Conservation (phyloP, 2,329 filamentous ascomycete genomes). For the Curvularia verruculosa region DNA sequence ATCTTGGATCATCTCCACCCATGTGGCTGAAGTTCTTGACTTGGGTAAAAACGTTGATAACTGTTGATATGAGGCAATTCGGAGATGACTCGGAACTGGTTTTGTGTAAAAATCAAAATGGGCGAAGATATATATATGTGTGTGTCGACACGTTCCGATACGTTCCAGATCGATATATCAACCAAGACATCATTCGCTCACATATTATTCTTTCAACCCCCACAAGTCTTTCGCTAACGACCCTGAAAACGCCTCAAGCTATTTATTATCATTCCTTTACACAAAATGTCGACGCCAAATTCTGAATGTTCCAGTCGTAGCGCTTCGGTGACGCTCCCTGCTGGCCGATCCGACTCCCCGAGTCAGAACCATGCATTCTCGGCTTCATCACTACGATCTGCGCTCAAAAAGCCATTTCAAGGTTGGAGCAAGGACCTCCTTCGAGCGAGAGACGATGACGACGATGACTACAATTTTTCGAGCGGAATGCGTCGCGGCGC, state of each 20-base stretch:
- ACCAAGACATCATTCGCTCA: not conserved
- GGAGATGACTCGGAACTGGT: slow-evolving; percentile 18
- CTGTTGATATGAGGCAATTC: slow-evolving; percentile 7
- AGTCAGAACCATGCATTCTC: slow-evolving; percentile 11
- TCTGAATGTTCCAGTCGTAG: slow-evolving; percentile 11
- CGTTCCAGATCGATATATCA: slow-evolving; percentile 5
- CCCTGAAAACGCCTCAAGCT: not conserved
- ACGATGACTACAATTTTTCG: slow-evolving; percentile 48
- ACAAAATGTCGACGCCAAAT: slow-evolving; percentile 13
- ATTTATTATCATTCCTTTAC: not conserved
- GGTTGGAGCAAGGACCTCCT: slow-evolving; percentile 45
- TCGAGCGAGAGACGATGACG: slow-evolving; percentile 39
- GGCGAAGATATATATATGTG: slow-evolving; percentile 7
- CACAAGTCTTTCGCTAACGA: not conserved
- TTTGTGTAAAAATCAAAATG: slow-evolving; percentile 4
- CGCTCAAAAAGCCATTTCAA: slow-evolving; percentile 44
- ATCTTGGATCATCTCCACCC: not conserved
- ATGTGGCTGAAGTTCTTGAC: slow-evolving; percentile 2
- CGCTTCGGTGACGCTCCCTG: slow-evolving; percentile 11
- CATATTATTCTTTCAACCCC: not conserved
- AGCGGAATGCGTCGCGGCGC: slow-evolving; percentile 30
- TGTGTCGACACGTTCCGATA: too few relatives aligned
- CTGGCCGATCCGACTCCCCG: slow-evolving; percentile 1
- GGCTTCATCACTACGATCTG: slow-evolving; percentile 23
- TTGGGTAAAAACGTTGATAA: not conserved